Evolutionary conservation across 345 rosid species (phyloP), one percentile per base, ranked within the genome.

Genomic region (Geranium brycei): DNA sequence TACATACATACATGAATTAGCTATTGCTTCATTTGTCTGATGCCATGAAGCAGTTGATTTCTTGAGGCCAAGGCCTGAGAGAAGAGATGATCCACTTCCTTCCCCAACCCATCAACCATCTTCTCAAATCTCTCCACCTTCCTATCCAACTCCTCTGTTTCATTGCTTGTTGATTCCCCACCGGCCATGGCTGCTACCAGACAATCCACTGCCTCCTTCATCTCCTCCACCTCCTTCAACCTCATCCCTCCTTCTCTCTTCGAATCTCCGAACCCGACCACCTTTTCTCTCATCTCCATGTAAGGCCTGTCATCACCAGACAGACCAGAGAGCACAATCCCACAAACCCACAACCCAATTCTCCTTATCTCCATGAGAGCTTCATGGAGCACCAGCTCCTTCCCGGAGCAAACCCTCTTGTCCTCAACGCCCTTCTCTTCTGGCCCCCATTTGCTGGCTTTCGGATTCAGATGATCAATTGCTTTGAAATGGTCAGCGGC

Each of bases 21-120:
- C 57, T 67, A 60, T 56, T 66, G 66, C 58, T 76, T 66, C 59
- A 31, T 41, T 62, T 16, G 41, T 53, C 82, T 58, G 18, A 81
- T 66, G 40, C 81, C 71, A 32, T 68, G 72, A 40, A 87, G 76
- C 70, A 84, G 56, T 59, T 78, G 69, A 63, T 80, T 82, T 80
- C 93, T 84, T 35, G 67, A 70, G 7, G 71, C 75, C 67, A 87
- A 65, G 5, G 80, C 64, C 11, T 78, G 65, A 5, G 76, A 77
- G 78, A 87, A 87, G 30, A 84, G 65, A 41, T 38, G 51, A 74
- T 84, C 77, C 69, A 82, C 82, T 18, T 72, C 78, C 68, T 62
- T 71, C 19, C 63, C 69, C 5, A 87, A 62, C 15, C 69, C 76
- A 31, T 81, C 83, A 58, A 80, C 47, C 66, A 68, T 30, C 68